phyloP scores from a whole-genome alignment of 169 alveolate genomes.

The Neospora caninum region DNA sequence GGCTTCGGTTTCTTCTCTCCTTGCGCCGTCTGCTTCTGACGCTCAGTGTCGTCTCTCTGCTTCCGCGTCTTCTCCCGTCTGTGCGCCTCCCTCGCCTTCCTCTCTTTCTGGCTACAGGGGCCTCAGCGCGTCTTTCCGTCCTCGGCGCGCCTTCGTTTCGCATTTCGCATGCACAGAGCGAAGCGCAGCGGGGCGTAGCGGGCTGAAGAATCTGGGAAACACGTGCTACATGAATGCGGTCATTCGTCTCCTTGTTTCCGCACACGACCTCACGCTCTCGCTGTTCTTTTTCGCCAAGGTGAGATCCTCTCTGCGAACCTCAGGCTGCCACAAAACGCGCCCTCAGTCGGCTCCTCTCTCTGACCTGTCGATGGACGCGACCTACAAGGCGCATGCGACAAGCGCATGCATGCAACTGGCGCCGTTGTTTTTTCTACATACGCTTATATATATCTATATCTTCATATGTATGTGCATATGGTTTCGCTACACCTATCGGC shows the following conservation, averaged over 20 bases:
- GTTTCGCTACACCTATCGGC: too few species aligned
- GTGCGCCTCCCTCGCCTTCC: background rate
- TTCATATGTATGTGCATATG: too few species aligned
- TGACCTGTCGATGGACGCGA: too few species aligned
- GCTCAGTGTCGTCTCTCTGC: background rate
- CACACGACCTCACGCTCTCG: background rate
- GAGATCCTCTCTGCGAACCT: background rate
- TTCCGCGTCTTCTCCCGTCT: background rate
- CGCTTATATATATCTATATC: too few species aligned
- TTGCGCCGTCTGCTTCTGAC: background rate
- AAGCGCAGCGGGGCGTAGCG: background rate
- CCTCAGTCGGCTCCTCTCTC: too few species aligned
- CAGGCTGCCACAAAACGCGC: too few species aligned
- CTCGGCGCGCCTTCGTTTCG: background rate
- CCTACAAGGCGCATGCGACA: too few species aligned
- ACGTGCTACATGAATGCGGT: conserved; percentile 86
- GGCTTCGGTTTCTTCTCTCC: background rate
- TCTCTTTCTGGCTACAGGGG: background rate
- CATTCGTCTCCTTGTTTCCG: conserved; percentile 61
- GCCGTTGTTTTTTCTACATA: too few species aligned
- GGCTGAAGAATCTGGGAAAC: conserved; percentile 83
- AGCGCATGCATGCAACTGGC: too few species aligned
- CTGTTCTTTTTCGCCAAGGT: background rate
- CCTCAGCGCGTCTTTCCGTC: background rate
- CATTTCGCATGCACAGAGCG: background rate